Evolutionary conservation across 805 yeast genomes (phyloP).

Genomic region (Wickerhamia fluorescens): DNA sequence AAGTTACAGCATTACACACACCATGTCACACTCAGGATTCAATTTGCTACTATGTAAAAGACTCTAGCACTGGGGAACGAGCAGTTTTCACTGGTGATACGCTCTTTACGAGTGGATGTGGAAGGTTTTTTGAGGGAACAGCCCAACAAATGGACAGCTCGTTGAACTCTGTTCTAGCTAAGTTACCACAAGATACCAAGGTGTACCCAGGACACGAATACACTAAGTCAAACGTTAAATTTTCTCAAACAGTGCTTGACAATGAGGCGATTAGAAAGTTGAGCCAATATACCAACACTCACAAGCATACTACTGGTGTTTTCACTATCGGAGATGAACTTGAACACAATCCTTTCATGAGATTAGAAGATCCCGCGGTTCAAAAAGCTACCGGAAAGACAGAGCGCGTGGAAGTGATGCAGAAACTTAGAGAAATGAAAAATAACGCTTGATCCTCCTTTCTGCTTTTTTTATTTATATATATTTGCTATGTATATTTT

Average conservation of each 20-base stretch:
- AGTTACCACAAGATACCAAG: conserved; percentile 59
- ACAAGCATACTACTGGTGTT: conserved; percentile 77
- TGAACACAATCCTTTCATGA: conserved; percentile 84
- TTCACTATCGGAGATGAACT: conserved; percentile 84
- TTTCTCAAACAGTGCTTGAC: conserved; percentile 59
- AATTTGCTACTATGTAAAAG: conserved; percentile 76
- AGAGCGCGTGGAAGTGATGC: conserved; percentile 57
- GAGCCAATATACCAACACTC: conserved; percentile 39
- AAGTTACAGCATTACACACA: conserved; percentile 79
- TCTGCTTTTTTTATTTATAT: no score
- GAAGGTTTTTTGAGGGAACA: conserved; percentile 91
- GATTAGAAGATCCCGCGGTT: conserved; percentile 58
- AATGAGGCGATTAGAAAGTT: conserved; percentile 49
- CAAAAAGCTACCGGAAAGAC: conserved; percentile 48
- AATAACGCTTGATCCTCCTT: no score
- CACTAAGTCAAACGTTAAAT: conserved; percentile 72
- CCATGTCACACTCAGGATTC: conserved; percentile 99
- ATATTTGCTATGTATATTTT: conserved; percentile 15
- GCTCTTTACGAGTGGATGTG: conserved; percentile 89
- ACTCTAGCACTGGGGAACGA: conserved; percentile 51
- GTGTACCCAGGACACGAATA: conserved; percentile 97
- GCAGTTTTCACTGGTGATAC: conserved; percentile 96
- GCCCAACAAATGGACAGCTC: conserved; percentile 75
- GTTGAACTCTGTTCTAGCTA: conserved; percentile 50
- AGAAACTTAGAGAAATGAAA: conserved; percentile 66